Conservation (phyloP, 768 basidiomycete genomes). For the Mycena olivaceomarginata region DNA sequence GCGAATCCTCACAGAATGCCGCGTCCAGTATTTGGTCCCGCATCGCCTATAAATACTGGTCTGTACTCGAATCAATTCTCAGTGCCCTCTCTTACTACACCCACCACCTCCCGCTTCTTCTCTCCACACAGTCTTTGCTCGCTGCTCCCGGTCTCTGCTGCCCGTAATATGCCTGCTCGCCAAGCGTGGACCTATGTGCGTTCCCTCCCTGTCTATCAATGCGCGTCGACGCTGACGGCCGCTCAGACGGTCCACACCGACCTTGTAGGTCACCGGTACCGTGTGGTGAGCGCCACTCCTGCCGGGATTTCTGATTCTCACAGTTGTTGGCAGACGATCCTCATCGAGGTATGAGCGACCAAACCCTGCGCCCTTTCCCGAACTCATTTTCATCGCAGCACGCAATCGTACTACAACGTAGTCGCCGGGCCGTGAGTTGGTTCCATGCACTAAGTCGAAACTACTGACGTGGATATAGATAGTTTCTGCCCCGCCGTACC, state of each 20-base stretch:
- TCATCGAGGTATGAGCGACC: neutral
- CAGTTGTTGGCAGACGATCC: neutral
- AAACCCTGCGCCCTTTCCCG: neutral
- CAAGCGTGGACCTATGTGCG: conserved; percentile 10
- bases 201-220: neutral
- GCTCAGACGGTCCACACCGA: neutral
- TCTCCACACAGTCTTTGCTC: neutral
- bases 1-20: neutral
- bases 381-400: conserved; percentile 1
- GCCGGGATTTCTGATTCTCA: neutral
- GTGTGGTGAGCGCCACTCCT: neutral
- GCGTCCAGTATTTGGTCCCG: neutral
- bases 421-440: neutral
- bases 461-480: neutral
- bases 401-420: neutral
- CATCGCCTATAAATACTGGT: conserved; percentile 5
- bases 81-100: neutral
- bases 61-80: neutral
- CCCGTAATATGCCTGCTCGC: neutral
- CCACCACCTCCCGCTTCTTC: neutral
- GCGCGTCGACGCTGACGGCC: neutral
- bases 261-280: neutral
- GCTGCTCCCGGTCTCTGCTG: neutral
- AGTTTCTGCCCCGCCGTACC: neutral
- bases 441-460: neutral